Percentiles rank a stretch among this genome's conserved stretches.
Evolutionary conservation across 1,284 basidiomycete species (phyloP).

Genomic region (Dichomitus squalens): DNA sequence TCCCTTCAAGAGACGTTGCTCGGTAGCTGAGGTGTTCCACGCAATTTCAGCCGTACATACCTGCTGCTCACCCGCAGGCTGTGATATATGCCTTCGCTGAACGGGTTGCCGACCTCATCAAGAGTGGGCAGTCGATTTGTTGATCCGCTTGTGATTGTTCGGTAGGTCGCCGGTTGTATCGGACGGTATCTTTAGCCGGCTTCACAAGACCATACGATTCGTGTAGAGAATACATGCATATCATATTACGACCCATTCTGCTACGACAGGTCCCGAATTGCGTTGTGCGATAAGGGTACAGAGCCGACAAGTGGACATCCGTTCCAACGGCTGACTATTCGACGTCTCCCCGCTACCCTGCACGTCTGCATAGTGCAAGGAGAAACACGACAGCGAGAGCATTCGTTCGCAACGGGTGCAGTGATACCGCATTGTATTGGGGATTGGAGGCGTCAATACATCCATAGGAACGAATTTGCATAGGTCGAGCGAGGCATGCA

Average conservation of each 20-base stretch:
- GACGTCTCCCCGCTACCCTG: neutral
- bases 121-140: conserved; percentile 2
- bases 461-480: conserved; percentile 8
- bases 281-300: conserved; percentile 2
- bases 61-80: conserved; percentile 20
- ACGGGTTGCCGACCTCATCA: conserved; percentile 22
- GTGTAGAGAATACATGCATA: neutral
- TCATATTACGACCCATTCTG: neutral
- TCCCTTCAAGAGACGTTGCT: neutral
- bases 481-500: conserved; percentile 1
- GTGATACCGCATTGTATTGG: neutral
- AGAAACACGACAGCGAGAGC: conserved; percentile 8
- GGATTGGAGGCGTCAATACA: neutral
- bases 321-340: neutral
- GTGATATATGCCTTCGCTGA: conserved; percentile 22
- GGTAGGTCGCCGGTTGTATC: too few species aligned
- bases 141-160: too few species aligned
- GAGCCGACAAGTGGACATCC: conserved; percentile 3
- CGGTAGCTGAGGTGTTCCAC: neutral
- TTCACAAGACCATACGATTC: neutral
- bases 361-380: neutral
- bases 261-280: neutral
- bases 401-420: conserved; percentile 8
- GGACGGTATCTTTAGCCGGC: too few species aligned
- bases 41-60: conserved; percentile 17